These are phyloP conservation scores for Fusarium scirpi DNA, from an alignment of 2,329 filamentous ascomycete species.

Conservation along the genomic window DNA sequence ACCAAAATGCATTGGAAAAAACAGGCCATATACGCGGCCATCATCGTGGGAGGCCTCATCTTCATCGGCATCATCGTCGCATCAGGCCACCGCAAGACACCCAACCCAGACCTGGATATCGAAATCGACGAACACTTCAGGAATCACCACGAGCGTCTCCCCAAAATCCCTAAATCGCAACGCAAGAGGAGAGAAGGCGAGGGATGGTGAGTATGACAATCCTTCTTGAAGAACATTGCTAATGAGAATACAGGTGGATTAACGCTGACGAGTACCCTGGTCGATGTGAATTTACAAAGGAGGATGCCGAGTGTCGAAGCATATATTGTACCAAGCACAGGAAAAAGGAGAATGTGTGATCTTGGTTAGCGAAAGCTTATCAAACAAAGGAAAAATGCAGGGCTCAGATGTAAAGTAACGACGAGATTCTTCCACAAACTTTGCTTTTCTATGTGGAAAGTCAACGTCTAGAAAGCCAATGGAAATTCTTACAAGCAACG, in stretches of 20 bases:
- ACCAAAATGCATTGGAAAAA: not conserved
- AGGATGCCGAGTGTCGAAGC: not conserved
- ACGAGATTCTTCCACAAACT: not conserved
- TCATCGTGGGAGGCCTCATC: not conserved
- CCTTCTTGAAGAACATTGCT: rapidly evolving
- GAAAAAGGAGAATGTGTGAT: not conserved
- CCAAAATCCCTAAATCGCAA: not conserved
- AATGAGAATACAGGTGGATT: not conserved
- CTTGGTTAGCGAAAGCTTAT: not conserved
- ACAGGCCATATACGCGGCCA: not conserved
- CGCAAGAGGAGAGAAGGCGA: not conserved
- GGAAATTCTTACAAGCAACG: not conserved
- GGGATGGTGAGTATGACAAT: not conserved
- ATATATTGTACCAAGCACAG: not conserved
- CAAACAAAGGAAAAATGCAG: not conserved
- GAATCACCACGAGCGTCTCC: not conserved
- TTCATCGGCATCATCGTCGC: not conserved
- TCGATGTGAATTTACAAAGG: not conserved
- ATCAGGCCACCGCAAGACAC: not conserved
- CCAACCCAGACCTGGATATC: not conserved
- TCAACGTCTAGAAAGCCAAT: not conserved
- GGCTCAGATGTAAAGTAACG: not conserved
- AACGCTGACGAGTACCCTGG: not conserved
- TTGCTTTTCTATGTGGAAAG: not conserved
- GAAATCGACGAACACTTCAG: not conserved